These are phyloP conservation scores for Lumnitzera littorea DNA, from an alignment of 345 rosid species.

Conservation along the genomic window DNA sequence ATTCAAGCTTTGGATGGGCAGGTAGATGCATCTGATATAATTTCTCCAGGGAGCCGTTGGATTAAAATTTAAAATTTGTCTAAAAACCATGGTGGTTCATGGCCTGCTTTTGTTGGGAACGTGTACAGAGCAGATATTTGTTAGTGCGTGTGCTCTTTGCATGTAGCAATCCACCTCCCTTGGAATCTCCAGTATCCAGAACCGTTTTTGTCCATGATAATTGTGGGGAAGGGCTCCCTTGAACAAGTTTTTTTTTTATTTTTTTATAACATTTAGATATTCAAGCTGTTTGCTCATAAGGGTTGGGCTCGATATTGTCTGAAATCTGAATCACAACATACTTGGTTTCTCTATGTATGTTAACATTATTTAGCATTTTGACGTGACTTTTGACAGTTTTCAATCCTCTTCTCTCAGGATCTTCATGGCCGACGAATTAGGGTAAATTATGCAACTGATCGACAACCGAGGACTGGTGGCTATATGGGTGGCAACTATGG, in stretches of 20 bases:
- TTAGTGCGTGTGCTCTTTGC: no score
- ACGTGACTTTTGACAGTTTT: neutral
- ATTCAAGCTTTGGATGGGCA: constrained; percentile 93
- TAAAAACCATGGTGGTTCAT: neutral
- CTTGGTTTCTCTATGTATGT: neutral
- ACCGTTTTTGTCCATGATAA: no score
- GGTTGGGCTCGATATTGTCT: no score
- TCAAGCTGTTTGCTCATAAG: no score
- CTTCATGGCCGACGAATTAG: constrained; percentile 70
- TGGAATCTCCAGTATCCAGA: no score
- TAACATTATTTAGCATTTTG: neutral
- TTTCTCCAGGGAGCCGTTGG: neutral
- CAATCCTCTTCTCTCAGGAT: constrained; percentile 30
- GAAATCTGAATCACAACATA: no score
- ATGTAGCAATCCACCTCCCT: no score
- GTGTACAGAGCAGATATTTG: no score
- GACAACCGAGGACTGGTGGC: constrained; percentile 31
- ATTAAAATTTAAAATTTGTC: neutral
- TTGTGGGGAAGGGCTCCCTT: no score
- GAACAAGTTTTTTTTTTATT: no score
- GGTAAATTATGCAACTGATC: constrained; percentile 78
- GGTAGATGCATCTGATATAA: constrained; percentile 32
- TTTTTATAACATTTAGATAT: no score
- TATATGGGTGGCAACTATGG: constrained; percentile 31
- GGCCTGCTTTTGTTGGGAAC: no score